Base-by-base conservation (phyloP, 345 rosid species). In the Rubroshorea leprosula region DNA sequence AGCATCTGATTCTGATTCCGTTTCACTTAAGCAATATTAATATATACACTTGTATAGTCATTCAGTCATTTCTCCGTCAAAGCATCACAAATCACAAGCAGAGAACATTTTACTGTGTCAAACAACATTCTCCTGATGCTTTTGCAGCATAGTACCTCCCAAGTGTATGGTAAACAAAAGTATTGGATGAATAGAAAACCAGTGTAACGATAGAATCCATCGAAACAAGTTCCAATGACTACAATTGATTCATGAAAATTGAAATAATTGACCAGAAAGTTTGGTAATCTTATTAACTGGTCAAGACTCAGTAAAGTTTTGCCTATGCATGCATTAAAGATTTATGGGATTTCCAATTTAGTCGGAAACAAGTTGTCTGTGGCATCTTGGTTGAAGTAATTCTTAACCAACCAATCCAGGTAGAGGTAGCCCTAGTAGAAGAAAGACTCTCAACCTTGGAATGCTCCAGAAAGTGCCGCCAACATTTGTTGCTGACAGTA, bases 391-490 rank as follows among this genome's bases (percentile, higher is more conserved):
- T 2, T 17, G 63, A 17, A 61, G 24, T 55, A 54, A 51, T 59
- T 43, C 14, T 72, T 45, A 76, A 63, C 72, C 65, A 72, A 52
- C 46, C 16, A 68, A 49, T 19, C 65, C 65, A 71, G 35, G 45
- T 29, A 53, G 65, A 57, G 14, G 10, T 45, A 18, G 6, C 23
- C 25, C 35, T 46, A 45, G 27, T 48, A 52, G 6, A 49, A 26
- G 15, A 55, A 17, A 76, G 55, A 57, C 61, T 39, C 49, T 44
- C 52, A 22, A 23, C 51, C 18, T 49, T 54, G 27, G 23, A 63
- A 38, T 59, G 23, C 29, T n/a, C 64, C 58, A 76, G 66, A 55
- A 62, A 76, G 58, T 72, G 77, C 51, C 65, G 63, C 80, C 74
- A 76, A 48, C 80, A 76, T 72, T 72, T 66, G 61, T 69, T 72